phyloP scores from a whole-genome alignment of 2,329 filamentous ascomycete species.

The Pyrenochaeta sp. region DNA sequence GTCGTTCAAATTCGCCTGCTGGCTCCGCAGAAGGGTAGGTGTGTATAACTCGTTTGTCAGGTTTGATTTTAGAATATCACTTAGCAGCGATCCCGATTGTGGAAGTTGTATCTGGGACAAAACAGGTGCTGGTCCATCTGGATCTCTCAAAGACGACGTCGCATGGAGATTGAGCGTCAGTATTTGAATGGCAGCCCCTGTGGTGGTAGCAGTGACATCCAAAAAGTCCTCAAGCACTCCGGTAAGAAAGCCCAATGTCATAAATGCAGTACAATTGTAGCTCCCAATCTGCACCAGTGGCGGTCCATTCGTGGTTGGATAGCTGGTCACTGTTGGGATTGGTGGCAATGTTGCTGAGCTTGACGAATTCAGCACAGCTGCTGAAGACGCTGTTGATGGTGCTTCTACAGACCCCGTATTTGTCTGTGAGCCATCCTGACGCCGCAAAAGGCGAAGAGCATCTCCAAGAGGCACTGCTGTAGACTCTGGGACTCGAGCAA shows the following conservation, averaged over 20 bases:
- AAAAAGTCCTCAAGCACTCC: constrained; percentile 62
- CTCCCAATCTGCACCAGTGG: constrained; percentile 59
- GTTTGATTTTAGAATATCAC: constrained; percentile 56
- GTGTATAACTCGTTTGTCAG: constrained; percentile 63
- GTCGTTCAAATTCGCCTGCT: constrained; percentile 64
- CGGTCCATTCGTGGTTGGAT: constrained; percentile 26
- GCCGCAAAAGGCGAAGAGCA: constrained; percentile 9
- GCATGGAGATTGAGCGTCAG: constrained; percentile 68
- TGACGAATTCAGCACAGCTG: constrained; percentile 5
- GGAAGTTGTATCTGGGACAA: constrained; percentile 57
- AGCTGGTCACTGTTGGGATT: constrained; percentile 22
- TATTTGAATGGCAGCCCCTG: constrained; percentile 62
- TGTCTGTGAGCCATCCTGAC: constrained; percentile 17
- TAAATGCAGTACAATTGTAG: constrained; percentile 60
- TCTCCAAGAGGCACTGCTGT: constrained; percentile 9
- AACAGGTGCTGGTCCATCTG: constrained; percentile 51
- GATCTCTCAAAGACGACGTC: constrained; percentile 49
- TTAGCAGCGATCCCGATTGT: constrained; percentile 51
- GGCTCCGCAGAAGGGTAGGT: constrained; percentile 55
- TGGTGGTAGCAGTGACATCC: constrained; percentile 59
- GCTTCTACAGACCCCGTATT: constrained; percentile 1
- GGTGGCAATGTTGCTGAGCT: constrained; percentile 16
- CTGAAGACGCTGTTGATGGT: constrained; percentile 5
- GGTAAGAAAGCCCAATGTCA: constrained; percentile 60
- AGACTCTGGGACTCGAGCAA: constrained; percentile 23